phyloP scores from a whole-genome alignment of 2,329 filamentous ascomycete species.

The Apiospora kogelbergensis region DNA sequence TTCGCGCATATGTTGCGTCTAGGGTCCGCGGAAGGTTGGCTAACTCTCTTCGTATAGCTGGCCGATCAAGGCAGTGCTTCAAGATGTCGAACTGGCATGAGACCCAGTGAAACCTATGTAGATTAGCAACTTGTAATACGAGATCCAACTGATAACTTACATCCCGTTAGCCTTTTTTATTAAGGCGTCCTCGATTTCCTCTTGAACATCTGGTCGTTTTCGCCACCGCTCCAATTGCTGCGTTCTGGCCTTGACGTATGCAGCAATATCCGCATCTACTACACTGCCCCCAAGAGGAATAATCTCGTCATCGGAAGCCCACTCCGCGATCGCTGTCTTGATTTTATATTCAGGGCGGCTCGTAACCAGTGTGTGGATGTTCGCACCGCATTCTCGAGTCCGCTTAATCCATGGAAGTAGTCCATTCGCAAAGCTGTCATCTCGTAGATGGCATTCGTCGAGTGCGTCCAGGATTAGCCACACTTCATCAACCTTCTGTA shows the following conservation, averaged over 20 bases:
- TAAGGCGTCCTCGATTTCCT: constrained; percentile 23
- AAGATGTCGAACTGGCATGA: constrained; percentile 21
- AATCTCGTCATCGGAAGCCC: constrained; percentile 13
- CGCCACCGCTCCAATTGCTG: constrained; percentile 26
- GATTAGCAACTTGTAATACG: constrained; percentile 4
- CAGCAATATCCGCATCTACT: constrained; percentile 26
- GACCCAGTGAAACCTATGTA: constrained; percentile 24
- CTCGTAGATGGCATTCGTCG: constrained; percentile 25
- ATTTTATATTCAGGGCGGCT: constrained; percentile 29
- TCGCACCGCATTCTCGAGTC: constrained; percentile 5
- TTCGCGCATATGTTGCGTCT: constrained; percentile 20
- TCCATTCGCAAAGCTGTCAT: not conserved
- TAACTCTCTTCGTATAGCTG: constrained; percentile 6
- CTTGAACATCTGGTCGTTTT: constrained; percentile 18
- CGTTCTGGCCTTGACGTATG: constrained; percentile 24
- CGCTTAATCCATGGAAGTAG: constrained; percentile 18
- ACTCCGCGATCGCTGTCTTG: constrained; percentile 16
- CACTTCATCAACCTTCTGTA: constrained; percentile 22
- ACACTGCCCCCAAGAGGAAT: constrained; percentile 22
- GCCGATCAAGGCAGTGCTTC: constrained; percentile 16
- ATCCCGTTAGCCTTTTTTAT: constrained; percentile 28
- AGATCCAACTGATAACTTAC: constrained; percentile 19
- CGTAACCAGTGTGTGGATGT: constrained; percentile 20
- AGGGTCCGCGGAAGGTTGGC: constrained; percentile 18
- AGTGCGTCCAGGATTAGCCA: constrained; percentile 31